phyloP scores from a whole-genome alignment of 805 yeast genomes.

The Ogataea allantospora region DNA sequence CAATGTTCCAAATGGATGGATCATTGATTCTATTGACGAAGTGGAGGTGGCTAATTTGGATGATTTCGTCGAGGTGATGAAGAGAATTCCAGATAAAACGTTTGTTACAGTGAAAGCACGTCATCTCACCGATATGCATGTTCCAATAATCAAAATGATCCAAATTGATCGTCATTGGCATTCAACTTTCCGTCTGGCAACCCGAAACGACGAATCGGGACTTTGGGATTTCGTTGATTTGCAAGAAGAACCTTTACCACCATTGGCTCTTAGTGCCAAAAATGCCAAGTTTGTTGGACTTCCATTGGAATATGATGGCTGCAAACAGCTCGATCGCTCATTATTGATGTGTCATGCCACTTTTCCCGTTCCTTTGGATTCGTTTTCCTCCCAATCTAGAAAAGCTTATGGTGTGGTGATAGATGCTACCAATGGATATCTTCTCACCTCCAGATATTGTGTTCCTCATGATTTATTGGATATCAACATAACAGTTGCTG shows the following conservation, averaged over 20 bases:
- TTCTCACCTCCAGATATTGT: slow-evolving; percentile 69
- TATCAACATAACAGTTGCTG: slow-evolving; percentile 76
- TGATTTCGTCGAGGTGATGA: slow-evolving; percentile 75
- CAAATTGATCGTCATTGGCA: slow-evolving; percentile 86
- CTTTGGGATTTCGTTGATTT: slow-evolving; percentile 52
- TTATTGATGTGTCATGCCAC: slow-evolving; percentile 68
- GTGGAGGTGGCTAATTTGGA: slow-evolving; percentile 72
- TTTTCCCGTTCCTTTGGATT: slow-evolving; percentile 72
- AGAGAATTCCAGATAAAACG: slow-evolving; percentile 68
- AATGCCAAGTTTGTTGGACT: slow-evolving; percentile 69
- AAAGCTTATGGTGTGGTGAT: slow-evolving; percentile 76
- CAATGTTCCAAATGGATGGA: slow-evolving; percentile 71
- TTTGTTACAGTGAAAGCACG: slow-evolving; percentile 70
- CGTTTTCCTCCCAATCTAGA: slow-evolving; percentile 60
- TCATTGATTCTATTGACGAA: slow-evolving; percentile 75
- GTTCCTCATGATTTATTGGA: slow-evolving; percentile 85
- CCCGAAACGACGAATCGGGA: slow-evolving; percentile 55
- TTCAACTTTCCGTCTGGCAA: slow-evolving; percentile 65
- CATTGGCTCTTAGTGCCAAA: slow-evolving; percentile 50
- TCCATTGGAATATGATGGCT: slow-evolving; percentile 54
- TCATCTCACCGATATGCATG: slow-evolving; percentile 77
- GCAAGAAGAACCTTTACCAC: slow-evolving; percentile 62
- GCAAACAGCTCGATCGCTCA: slow-evolving; percentile 59
- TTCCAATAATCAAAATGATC: slow-evolving; percentile 63
- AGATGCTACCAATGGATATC: slow-evolving; percentile 78